Percentiles rank a stretch among this genome's conserved stretches.
Evolutionary conservation across 2,329 filamentous ascomycete genomes (phyloP).

Genomic region (Penicillium freii): DNA sequence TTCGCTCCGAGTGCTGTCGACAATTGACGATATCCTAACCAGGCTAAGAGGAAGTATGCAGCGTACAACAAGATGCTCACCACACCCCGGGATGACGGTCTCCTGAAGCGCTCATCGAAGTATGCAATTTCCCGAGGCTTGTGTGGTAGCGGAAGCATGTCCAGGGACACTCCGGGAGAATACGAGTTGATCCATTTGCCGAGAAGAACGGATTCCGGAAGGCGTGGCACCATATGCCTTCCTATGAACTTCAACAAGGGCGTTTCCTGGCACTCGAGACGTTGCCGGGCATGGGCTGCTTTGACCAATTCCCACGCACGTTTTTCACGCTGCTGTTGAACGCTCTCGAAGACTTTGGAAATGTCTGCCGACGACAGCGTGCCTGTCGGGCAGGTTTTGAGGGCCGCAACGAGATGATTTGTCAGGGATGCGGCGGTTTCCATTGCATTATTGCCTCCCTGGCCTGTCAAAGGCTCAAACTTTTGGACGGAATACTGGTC

Average conservation of each 20-base stretch:
- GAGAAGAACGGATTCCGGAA: background rate
- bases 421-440: slow-evolving; percentile 20
- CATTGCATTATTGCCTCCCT: slow-evolving; percentile 22
- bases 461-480: slow-evolving; percentile 20
- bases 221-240: slow-evolving; percentile 8
- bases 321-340: slow-evolving; percentile 13
- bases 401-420: slow-evolving; percentile 13
- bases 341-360: slow-evolving; percentile 5
- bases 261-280: slow-evolving; percentile 19
- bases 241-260: slow-evolving; percentile 13
- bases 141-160: slow-evolving; percentile 12
- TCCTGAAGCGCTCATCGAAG: slow-evolving; percentile 11
- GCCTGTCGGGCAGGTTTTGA: background rate
- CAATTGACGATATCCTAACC: slow-evolving; percentile 6
- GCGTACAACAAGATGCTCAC: background rate
- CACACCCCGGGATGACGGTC: slow-evolving; percentile 2
- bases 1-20: slow-evolving; percentile 9
- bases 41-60: slow-evolving; percentile 7
- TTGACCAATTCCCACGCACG: slow-evolving; percentile 11
- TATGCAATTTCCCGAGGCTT: slow-evolving; percentile 6
- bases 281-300: slow-evolving; percentile 14
- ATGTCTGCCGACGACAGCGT: slow-evolving; percentile 6
- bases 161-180: slow-evolving; percentile 7
- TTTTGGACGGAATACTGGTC: background rate
- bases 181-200: slow-evolving; percentile 6